These are phyloP conservation scores for Phalaenopsis aphrodite DNA, from an alignment of 106 monocot genomes.

Conservation along the genomic window DNA sequence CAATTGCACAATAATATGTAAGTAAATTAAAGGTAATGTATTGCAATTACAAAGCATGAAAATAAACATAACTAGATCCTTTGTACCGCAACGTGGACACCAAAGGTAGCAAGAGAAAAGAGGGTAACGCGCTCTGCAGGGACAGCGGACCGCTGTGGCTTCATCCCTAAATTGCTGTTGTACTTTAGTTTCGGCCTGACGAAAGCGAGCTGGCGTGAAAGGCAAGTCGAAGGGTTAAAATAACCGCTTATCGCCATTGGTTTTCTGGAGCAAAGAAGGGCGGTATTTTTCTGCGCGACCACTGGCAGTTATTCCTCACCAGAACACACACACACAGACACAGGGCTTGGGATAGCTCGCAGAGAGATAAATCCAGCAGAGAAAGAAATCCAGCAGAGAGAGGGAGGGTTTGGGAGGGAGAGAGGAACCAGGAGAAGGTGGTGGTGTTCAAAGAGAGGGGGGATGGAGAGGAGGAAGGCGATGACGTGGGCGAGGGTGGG, in stretches of 20 bases:
- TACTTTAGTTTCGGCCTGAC: background rate
- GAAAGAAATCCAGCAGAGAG: background rate
- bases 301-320: background rate
- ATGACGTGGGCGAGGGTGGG: constrained; percentile 71
- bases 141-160: background rate
- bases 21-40: too few relatives aligned
- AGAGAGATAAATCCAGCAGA: background rate
- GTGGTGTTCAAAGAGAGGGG: background rate
- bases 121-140: background rate
- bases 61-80: too few relatives aligned
- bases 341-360: background rate
- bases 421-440: background rate
- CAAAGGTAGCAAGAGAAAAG: background rate
- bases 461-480: constrained; percentile 38
- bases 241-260: background rate
- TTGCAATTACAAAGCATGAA: too few relatives aligned
- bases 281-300: background rate
- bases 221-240: background rate
- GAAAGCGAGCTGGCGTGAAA: constrained; percentile 2
- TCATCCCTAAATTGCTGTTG: background rate
- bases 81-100: background rate
- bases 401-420: background rate
- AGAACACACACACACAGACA: background rate
- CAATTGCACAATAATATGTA: too few relatives aligned
- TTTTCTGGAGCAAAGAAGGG: background rate